phyloP scores from a whole-genome alignment of 768 basidiomycete species.

The Podaxis sp. region DNA sequence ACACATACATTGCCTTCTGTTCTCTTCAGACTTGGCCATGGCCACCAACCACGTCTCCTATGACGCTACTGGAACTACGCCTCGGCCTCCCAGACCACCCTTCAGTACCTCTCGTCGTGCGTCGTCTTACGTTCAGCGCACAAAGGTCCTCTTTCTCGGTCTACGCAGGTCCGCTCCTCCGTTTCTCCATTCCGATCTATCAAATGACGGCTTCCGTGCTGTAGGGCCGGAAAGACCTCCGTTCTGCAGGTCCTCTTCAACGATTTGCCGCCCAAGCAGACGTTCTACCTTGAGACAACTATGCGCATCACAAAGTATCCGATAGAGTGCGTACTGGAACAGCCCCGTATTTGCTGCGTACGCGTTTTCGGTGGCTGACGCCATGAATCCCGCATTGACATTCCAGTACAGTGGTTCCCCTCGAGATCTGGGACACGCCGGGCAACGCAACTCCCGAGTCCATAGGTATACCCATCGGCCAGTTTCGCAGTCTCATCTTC shows the following conservation, averaged over 20 bases:
- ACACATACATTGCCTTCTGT: not conserved
- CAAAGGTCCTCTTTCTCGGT: conserved; percentile 71
- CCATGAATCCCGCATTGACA: conserved; percentile 9
- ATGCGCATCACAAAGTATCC: conserved; percentile 67
- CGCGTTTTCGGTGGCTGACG: conserved; percentile 10
- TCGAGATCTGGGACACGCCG: conserved; percentile 96
- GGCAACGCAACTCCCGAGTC: conserved; percentile 78
- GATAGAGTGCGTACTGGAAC: conserved; percentile 63
- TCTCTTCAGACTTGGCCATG: conserved; percentile 5
- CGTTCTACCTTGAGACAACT: conserved; percentile 87
- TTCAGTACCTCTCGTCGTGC: conserved; percentile 25
- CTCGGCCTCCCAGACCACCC: conserved; percentile 19
- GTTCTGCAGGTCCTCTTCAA: conserved; percentile 92
- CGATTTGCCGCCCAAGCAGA: conserved; percentile 73
- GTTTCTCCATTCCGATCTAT: not conserved
- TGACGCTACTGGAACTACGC: conserved; percentile 25
- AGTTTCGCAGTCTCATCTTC: conserved; percentile 84
- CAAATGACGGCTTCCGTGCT: conserved; percentile 6
- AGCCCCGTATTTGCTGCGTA: conserved; percentile 2
- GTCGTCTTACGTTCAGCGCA: conserved; percentile 33
- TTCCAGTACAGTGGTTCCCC: conserved; percentile 80
- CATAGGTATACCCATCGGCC: conserved; percentile 68
- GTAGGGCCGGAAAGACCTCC: conserved; percentile 88
- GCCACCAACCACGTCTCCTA: conserved; percentile 23
- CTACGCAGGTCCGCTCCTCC: conserved; percentile 50